Evolutionary conservation across 139 green algal genomes (phyloP).

Genomic region (Nannochloris sp.): DNA sequence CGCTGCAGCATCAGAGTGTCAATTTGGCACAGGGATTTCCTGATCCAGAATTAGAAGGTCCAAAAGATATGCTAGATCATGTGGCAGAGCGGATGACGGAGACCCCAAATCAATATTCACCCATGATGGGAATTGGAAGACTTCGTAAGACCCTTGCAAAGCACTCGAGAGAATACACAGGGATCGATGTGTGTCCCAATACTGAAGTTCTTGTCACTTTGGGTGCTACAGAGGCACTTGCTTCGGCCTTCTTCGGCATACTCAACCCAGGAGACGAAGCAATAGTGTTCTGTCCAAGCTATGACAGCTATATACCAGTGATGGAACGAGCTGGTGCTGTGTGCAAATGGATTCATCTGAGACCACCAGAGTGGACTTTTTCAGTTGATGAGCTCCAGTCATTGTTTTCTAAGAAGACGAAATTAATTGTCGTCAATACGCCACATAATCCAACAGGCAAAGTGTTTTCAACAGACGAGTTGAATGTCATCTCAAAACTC

Average conservation of each 20-base stretch:
- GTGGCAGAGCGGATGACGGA: slow-evolving; percentile 6
- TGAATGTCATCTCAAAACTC: slow-evolving; percentile 54
- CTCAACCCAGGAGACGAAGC: slow-evolving; percentile 71
- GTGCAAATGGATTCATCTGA: slow-evolving; percentile 27
- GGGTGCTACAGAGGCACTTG: slow-evolving; percentile 72
- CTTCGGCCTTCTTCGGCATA: slow-evolving; percentile 58
- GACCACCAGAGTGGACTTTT: slow-evolving; percentile 37
- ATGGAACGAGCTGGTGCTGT: slow-evolving; percentile 25
- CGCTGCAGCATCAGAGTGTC: slow-evolving; percentile 38
- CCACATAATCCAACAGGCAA: slow-evolving; percentile 75
- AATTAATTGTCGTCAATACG: slow-evolving; percentile 68
- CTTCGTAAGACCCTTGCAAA: slow-evolving; percentile 57
- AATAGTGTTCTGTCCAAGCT: slow-evolving; percentile 70
- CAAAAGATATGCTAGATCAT: slow-evolving; percentile 53
- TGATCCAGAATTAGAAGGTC: slow-evolving; percentile 57
- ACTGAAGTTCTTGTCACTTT: slow-evolving; percentile 58
- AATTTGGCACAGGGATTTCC: slow-evolving; percentile 69
- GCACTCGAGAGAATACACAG: slow-evolving; percentile 36
- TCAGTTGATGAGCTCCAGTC: slow-evolving; percentile 17
- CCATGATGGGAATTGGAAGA: slow-evolving; percentile 50
- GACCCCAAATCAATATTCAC: slow-evolving; percentile 49
- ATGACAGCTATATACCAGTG: slow-evolving; percentile 60
- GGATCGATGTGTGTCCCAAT: slow-evolving; percentile 40
- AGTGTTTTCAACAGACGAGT: slow-evolving; percentile 58
- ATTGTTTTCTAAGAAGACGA: slow-evolving; percentile 42